Base-by-base conservation (phyloP, 495 filamentous ascomycete species). In the Geopyxis carbonaria region DNA sequence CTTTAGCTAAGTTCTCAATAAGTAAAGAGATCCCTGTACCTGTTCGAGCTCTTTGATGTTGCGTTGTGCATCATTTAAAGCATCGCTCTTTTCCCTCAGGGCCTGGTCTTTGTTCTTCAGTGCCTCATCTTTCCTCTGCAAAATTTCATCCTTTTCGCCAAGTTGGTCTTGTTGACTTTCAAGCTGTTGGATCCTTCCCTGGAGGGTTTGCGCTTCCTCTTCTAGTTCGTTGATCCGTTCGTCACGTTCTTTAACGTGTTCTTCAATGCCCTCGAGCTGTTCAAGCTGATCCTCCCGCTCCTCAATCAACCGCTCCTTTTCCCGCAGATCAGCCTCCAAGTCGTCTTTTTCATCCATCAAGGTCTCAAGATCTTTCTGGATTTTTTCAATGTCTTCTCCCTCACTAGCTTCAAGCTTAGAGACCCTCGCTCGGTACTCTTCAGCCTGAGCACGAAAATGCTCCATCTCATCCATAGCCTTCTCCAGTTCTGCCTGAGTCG, bases 401-500 rank as follows among this genome's bases (percentile, higher is more conserved):
- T 67, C 69, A 40, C 75, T 73, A 22, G 77, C 69, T 33, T 80
- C 62, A 0, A 65, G 50, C 10, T 72, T 64, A 34, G 84, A 74
- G 43, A 80, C 38, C 21, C 75, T 67, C 15, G 68, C 66, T 47
- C 82, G 74, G 3, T 82, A 61, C 39, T 80, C 74, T 20, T 73
- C 69, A 5, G 82, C 58, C 22, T 82, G 74, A 35, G 76, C 74
- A 14, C 68, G 70, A 13, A 87, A 57, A 38, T 70, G 68, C 7
- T 81, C 71, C 13, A 61, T 59, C 24, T 59, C 53, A 10, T 60
- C 55, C 3, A 50, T 25, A 11, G 55, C 42, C 31, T 55, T 30
- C 8, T 57, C 50, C 11, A 57, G 38, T 22, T 57, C 55, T 14
- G 27, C 40, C 21, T 53, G 56, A 8, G 39, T 53, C 2, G 71